Evolutionary conservation across 257 asterid species (phyloP).

Genomic region (Salvia miltiorrhiza): DNA sequence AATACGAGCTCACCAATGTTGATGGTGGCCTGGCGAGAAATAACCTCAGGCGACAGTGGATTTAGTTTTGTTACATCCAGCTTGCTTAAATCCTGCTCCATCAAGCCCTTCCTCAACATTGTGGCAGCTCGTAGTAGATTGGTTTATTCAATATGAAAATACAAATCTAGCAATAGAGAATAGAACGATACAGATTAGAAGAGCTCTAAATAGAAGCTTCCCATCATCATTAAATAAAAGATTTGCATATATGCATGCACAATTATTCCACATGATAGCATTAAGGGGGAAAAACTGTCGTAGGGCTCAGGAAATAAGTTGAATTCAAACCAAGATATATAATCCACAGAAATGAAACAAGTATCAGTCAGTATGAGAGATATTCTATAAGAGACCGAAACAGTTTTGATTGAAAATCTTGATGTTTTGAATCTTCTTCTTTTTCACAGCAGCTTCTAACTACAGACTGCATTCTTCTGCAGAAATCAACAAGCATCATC

Average conservation of each 20-base stretch:
- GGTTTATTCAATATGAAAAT: slow-evolving; percentile 13
- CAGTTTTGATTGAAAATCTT: background rate
- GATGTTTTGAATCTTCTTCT: too few species aligned
- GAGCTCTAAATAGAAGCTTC: slow-evolving; percentile 4
- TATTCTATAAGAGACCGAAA: background rate
- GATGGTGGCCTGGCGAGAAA: slow-evolving; percentile 98
- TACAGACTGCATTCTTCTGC: too few species aligned
- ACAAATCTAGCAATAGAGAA: slow-evolving; percentile 6
- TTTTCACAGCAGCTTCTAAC: too few species aligned
- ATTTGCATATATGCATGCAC: background rate
- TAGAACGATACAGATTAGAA: background rate
- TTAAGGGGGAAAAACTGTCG: too few species aligned
- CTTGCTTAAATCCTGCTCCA: slow-evolving; percentile 96
- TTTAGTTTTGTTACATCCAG: slow-evolving; percentile 71
- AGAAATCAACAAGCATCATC: too few species aligned
- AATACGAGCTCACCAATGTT: slow-evolving; percentile 56
- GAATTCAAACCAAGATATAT: background rate
- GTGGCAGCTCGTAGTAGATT: slow-evolving; percentile 27
- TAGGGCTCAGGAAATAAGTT: background rate
- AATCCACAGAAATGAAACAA: background rate
- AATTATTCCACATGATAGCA: background rate
- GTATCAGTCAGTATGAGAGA: background rate
- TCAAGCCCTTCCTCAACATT: slow-evolving; percentile 88
- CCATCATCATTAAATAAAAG: background rate
- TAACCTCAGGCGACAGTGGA: slow-evolving; percentile 99